Evolutionary conservation across 305 asterid genomes (phyloP).

Genomic region (Lippia alba): DNA sequence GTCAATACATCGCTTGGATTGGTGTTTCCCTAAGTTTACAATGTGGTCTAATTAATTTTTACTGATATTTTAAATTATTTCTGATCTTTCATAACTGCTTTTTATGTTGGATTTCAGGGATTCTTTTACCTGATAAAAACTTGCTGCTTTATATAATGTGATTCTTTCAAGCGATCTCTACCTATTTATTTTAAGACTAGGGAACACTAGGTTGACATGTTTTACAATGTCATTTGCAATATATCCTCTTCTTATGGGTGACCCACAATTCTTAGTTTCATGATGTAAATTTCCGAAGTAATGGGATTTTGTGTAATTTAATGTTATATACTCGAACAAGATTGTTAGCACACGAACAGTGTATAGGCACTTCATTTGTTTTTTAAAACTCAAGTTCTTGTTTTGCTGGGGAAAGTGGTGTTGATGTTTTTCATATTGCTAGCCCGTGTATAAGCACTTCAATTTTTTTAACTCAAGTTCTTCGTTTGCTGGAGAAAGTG

Average conservation of each 20-base stretch:
- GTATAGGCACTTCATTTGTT: slow-evolving; percentile 19
- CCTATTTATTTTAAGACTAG: slow-evolving; percentile 1
- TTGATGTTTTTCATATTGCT: slow-evolving; percentile 6
- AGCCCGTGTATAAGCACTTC: slow-evolving; percentile 17
- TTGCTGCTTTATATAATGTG: slow-evolving; percentile 10
- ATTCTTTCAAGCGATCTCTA: not conserved
- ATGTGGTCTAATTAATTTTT: slow-evolving; percentile 17
- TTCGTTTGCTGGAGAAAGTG: not conserved
- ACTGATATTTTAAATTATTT: slow-evolving; percentile 12
- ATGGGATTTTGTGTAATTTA: slow-evolving; percentile 9
- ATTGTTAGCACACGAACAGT: slow-evolving; percentile 11
- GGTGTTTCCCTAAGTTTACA: slow-evolving; percentile 15
- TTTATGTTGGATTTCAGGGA: slow-evolving; percentile 10
- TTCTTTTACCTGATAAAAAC: not conserved
- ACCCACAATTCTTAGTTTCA: not conserved
- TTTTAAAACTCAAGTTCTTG: not conserved
- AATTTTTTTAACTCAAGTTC: not conserved
- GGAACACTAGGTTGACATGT: not conserved
- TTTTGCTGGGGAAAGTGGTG: slow-evolving; percentile 6
- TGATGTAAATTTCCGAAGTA: slow-evolving; percentile 2
- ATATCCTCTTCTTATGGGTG: not conserved
- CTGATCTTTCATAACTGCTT: slow-evolving; percentile 8
- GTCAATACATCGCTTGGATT: slow-evolving; percentile 26
- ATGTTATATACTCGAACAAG: not conserved
- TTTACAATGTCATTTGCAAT: slow-evolving; percentile 1